Conservation (phyloP, 2,329 filamentous ascomycete genomes). For the Colletotrichum melonis region DNA sequence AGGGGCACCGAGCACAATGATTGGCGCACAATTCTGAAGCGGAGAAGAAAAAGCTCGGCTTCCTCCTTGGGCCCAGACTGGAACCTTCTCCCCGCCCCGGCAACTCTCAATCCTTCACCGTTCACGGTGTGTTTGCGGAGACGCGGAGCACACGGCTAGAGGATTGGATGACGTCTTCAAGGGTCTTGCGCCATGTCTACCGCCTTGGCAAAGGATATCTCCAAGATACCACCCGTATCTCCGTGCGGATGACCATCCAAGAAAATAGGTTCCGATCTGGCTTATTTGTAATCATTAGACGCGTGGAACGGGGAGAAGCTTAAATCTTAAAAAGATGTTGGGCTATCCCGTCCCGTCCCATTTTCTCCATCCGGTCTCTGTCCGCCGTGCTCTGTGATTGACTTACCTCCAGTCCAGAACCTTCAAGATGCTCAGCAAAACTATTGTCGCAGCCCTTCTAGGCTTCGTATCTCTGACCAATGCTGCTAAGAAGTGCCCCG, state of each 20-base stretch:
- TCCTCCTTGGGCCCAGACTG: neutral
- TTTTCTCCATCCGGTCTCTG: neutral
- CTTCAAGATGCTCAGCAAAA: slow-evolving; percentile 27
- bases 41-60: neutral
- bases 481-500: slow-evolving; percentile 13
- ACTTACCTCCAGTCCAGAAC: neutral
- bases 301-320: slow-evolving; percentile 4
- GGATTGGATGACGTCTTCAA: slow-evolving; percentile 30
- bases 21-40: slow-evolving; percentile 13
- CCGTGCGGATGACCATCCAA: neutral
- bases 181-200: neutral
- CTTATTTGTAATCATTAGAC: slow-evolving; percentile 28
- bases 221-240: neutral
- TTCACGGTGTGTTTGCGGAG: slow-evolving; percentile 3
- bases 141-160: neutral
- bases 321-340: slow-evolving; percentile 6
- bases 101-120: slow-evolving; percentile 1
- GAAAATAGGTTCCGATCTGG: neutral
- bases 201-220: neutral
- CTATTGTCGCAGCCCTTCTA: slow-evolving; percentile 2
- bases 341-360: neutral
- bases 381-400: neutral
- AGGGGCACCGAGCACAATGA: neutral
- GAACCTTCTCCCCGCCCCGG: slow-evolving; percentile 7
- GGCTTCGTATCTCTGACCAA: slow-evolving; percentile 14